phyloP scores from a whole-genome alignment of 495 filamentous ascomycete genomes.

The Penicillium manginii region DNA sequence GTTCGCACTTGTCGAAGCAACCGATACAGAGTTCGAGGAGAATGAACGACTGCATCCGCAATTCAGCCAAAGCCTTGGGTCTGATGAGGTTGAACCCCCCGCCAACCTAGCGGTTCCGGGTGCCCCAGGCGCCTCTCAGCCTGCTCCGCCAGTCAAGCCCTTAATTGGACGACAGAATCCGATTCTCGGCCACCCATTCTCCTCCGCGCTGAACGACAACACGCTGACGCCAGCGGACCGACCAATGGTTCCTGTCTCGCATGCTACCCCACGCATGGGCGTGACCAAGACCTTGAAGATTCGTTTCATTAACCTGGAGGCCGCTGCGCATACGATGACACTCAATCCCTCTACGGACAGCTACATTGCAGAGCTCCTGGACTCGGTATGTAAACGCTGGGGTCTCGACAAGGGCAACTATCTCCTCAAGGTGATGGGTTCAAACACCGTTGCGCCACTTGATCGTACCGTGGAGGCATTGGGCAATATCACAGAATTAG shows the following conservation, averaged over 20 bases:
- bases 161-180: constrained; percentile 56
- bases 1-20: constrained; percentile 86
- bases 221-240: constrained; percentile 64
- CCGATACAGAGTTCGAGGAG: constrained; percentile 73
- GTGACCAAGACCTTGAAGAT: constrained; percentile 86
- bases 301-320: constrained; percentile 75
- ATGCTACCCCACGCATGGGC: constrained; percentile 69
- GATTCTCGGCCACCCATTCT: constrained; percentile 56
- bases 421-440: constrained; percentile 83
- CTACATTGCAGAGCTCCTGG: constrained; percentile 90
- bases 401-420: constrained; percentile 88
- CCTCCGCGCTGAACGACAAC: constrained; percentile 57
- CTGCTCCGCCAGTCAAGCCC: constrained; percentile 31
- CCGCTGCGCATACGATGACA: constrained; percentile 62
- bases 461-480: constrained; percentile 91
- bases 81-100: constrained; percentile 42
- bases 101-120: constrained; percentile 50
- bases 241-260: constrained; percentile 57
- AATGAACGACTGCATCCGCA: constrained; percentile 77
- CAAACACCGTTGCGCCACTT: constrained; percentile 79
- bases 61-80: constrained; percentile 60
- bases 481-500: constrained; percentile 80
- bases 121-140: constrained; percentile 38
- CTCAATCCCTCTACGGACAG: constrained; percentile 90
- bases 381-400: constrained; percentile 86